Conservation (phyloP, 805 yeast genomes). For the Monosporozyma unispora region DNA sequence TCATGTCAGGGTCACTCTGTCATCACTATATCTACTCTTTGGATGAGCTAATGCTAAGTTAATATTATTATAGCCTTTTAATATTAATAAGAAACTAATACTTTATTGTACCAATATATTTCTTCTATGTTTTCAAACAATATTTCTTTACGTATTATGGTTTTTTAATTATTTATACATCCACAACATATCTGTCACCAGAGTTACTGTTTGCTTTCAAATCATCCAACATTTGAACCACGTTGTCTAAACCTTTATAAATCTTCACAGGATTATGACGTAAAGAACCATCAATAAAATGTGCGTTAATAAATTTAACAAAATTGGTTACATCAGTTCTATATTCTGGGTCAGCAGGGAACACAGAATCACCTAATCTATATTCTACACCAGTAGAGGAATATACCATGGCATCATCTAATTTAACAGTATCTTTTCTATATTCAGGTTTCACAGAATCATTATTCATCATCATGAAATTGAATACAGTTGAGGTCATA, state of each 20-base stretch:
- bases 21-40: no score
- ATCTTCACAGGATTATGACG: conserved; percentile 27
- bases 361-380: conserved; percentile 16
- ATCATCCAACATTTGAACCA: conserved; percentile 16
- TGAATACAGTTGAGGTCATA: conserved; percentile 30
- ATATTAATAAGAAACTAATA: no score
- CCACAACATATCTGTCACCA: conserved; percentile 21
- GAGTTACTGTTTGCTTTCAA: conserved; percentile 18
- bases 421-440: conserved; percentile 25
- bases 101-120: no score
- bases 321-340: conserved; percentile 18
- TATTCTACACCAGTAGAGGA: conserved; percentile 29
- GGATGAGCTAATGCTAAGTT: no score
- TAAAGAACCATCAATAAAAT: conserved; percentile 16
- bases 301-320: conserved; percentile 18
- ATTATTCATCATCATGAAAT: conserved; percentile 17
- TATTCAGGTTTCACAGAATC: conserved; percentile 18
- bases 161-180: background rate
- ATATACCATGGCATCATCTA: conserved; percentile 32
- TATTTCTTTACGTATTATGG: no score
- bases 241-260: conserved; percentile 22
- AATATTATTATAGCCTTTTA: no score
- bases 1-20: no score
- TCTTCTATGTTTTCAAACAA: no score
- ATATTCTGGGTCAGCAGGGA: conserved; percentile 16